phyloP scores from a whole-genome alignment of 768 basidiomycete genomes.

The Suillus variegatus region DNA sequence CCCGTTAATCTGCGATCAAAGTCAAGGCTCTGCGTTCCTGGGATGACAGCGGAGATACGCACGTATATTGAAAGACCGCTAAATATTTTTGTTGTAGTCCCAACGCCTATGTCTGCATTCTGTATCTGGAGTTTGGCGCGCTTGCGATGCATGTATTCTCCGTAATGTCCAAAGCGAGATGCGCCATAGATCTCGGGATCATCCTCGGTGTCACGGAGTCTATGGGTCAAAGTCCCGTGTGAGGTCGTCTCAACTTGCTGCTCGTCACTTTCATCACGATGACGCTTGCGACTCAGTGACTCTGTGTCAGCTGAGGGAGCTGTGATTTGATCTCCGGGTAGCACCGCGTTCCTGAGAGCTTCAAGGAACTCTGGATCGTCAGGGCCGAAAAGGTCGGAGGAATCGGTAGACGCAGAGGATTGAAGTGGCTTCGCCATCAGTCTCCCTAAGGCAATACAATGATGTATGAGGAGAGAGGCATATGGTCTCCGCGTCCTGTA shows the following conservation, averaged over 20 bases:
- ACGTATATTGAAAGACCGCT: constrained; percentile 82
- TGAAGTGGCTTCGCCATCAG: constrained; percentile 9
- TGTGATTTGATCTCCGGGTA: constrained; percentile 46
- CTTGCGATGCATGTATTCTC: constrained; percentile 90
- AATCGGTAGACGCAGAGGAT: constrained; percentile 26
- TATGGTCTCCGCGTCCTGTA: neutral
- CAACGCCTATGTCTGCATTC: constrained; percentile 42
- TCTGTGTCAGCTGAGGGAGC: neutral
- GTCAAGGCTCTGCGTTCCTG: neutral
- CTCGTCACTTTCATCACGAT: neutral
- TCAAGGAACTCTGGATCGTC: constrained; percentile 56
- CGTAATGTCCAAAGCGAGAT: constrained; percentile 78
- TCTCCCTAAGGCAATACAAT: neutral
- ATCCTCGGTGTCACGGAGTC: constrained; percentile 18
- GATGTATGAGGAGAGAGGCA: neutral
- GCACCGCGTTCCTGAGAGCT: constrained; percentile 43
- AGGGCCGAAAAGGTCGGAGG: constrained; percentile 57
- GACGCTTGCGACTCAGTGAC: neutral
- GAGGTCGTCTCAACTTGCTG: neutral
- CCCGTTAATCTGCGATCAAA: constrained; percentile 73
- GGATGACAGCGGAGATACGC: constrained; percentile 29
- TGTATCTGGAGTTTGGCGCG: constrained; percentile 88
- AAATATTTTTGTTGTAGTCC: constrained; percentile 56
- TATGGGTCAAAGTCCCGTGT: neutral
- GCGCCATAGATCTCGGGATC: constrained; percentile 68